Conservation (phyloP, 345 rosid genomes). For the Camelina sativa region DNA sequence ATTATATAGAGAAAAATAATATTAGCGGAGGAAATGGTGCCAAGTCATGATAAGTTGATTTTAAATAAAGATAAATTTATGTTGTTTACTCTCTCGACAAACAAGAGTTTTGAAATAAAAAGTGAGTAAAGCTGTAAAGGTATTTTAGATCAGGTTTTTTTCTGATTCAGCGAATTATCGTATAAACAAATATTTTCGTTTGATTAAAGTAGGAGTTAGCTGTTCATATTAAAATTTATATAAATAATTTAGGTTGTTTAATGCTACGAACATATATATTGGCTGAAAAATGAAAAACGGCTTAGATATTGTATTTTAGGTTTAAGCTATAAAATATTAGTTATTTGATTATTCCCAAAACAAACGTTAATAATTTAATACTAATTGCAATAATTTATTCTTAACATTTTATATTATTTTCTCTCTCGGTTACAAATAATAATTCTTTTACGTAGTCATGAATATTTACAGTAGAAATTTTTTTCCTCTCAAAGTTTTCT, state of each 20-base stretch:
- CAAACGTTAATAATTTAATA: neutral
- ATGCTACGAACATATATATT: neutral
- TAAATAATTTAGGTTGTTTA: neutral
- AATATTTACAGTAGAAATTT: neutral
- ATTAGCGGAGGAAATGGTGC: constrained; percentile 24
- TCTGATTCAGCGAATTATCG: neutral
- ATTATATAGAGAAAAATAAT: constrained; percentile 29
- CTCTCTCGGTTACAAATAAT: neutral
- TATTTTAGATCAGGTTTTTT: neutral
- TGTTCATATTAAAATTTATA: neutral
- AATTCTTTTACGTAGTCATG: neutral
- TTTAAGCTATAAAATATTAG: neutral
- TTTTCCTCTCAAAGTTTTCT: neutral
- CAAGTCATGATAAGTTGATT: constrained; percentile 16
- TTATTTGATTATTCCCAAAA: neutral
- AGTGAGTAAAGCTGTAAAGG: neutral
- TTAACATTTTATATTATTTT: neutral
- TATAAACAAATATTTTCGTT: neutral
- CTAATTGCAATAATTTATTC: neutral
- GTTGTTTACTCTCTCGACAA: neutral
- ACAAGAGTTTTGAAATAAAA: neutral
- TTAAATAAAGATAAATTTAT: too few species aligned
- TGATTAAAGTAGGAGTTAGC: neutral
- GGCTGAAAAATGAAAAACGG: neutral
- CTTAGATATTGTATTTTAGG: neutral